Evolutionary conservation across 2,329 filamentous ascomycete genomes (phyloP), one percentile per base, ranked within the genome.

Genomic region (Alternaria panax): DNA sequence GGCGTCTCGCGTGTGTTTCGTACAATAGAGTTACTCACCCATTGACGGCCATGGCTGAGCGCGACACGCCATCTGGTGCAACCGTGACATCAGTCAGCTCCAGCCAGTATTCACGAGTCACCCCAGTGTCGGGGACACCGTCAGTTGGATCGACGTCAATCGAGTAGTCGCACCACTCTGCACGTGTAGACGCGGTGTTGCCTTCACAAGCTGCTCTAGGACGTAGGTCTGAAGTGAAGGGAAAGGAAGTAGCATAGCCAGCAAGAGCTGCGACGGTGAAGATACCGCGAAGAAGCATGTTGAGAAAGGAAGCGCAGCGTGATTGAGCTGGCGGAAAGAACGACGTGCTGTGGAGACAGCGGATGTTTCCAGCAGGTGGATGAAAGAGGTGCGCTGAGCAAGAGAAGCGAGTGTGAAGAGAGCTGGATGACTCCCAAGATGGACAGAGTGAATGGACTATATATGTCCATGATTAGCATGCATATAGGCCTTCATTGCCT

Each of bases 21-120:
- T n/a, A n/a, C n/a, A n/a, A n/a, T n/a, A n/a, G n/a, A n/a, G n/a
- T n/a, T n/a, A n/a, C 30, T 34, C 12, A 74, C 5, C 80, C 79
- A 59, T 83, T 83, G 64, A 83, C 57, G 25, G 71, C 66, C 70
- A 75, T 73, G 66, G 51, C 77, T 1, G 69, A 65, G 24, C 73
- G 70, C 3, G 67, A 69, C 3, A 87, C 85, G 20, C 87, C 87
- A 69, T 89, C 87, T 0, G 86, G 85, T 4, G 80, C 73, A 18
- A 80, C 67, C 0, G 78, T 81, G 0, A 74, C 75, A 34, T 82
- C 80, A 5, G 75, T 76, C 30, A 82, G 67, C 24, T 80, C 77
- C 20, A 83, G 73, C 69, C 75, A 79, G 62, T 82, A 83, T 54
- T 79, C 79, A 11, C 86, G 78, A 22, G 84, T 86, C 2, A 87